A percentile compares a stretch with the other conserved stretches of the same genome.
phyloP scores from a whole-genome alignment of 2,329 filamentous ascomycete genomes.

The Fusarium clavum region DNA sequence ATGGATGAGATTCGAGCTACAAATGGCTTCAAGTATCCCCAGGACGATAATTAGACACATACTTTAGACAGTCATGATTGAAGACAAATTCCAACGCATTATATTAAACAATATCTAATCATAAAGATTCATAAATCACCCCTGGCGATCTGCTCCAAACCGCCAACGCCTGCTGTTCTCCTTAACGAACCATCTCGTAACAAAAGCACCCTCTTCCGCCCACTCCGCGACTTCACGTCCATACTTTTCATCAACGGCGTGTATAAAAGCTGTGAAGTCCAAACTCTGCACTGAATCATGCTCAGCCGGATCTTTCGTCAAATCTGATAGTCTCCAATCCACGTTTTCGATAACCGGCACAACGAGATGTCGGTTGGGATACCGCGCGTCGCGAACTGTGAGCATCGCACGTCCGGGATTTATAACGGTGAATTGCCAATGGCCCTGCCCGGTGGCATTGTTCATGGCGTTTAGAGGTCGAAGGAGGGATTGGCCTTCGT shows the following conservation, averaged over 20 bases:
- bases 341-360: slow-evolving; percentile 50
- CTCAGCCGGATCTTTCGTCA: slow-evolving; percentile 46
- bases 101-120: slow-evolving; percentile 24
- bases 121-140: slow-evolving; percentile 22
- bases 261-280: slow-evolving; percentile 43
- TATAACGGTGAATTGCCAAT: slow-evolving; percentile 52
- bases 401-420: slow-evolving; percentile 52
- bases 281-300: slow-evolving; percentile 43
- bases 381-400: slow-evolving; percentile 49
- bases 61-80: rapidly evolving
- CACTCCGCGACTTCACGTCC: slow-evolving; percentile 48
- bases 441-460: slow-evolving; percentile 36
- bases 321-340: slow-evolving; percentile 50
- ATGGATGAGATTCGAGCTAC: slow-evolving; percentile 58
- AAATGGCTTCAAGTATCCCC: slow-evolving; percentile 16
- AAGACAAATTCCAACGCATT: neutral
- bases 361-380: slow-evolving; percentile 47
- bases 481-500: slow-evolving; percentile 51
- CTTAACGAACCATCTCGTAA: slow-evolving; percentile 52
- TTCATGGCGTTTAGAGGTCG: slow-evolving; percentile 34
- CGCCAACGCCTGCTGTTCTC: slow-evolving; percentile 52
- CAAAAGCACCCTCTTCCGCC: slow-evolving; percentile 49
- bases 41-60: slow-evolving; percentile 9
- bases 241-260: slow-evolving; percentile 40
- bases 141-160: slow-evolving; percentile 38